These are phyloP conservation scores for Magnaporthiopsis rhizophila DNA, from an alignment of 2,329 filamentous ascomycete genomes.

Conservation along the genomic window DNA sequence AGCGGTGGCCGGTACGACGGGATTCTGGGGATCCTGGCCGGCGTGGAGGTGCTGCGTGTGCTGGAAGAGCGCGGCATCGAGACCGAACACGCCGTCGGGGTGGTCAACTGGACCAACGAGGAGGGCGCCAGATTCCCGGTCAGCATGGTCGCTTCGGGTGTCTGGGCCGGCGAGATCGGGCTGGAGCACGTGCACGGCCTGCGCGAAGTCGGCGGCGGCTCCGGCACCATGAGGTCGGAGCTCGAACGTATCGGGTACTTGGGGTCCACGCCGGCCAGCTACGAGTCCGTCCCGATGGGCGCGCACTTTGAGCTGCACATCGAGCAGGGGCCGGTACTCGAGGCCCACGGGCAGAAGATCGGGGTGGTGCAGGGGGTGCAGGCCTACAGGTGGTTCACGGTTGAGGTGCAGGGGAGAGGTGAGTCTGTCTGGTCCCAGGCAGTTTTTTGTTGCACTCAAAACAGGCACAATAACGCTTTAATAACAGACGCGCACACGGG, in stretches of 20 bases:
- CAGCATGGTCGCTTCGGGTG: slow-evolving; percentile 66
- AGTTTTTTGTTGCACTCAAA: not conserved
- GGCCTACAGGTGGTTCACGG: slow-evolving; percentile 65
- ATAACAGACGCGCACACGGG: slow-evolving; percentile 61
- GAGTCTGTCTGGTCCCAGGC: not conserved
- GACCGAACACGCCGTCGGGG: slow-evolving; percentile 63
- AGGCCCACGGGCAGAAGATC: slow-evolving; percentile 54
- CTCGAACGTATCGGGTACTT: slow-evolving; percentile 66
- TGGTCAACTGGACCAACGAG: slow-evolving; percentile 78
- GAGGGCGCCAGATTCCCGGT: slow-evolving; percentile 75
- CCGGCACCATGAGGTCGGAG: slow-evolving; percentile 58
- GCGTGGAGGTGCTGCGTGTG: slow-evolving; percentile 62
- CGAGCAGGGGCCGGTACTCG: slow-evolving; percentile 72
- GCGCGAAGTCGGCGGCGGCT: slow-evolving; percentile 51
- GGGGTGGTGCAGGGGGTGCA: slow-evolving; percentile 67
- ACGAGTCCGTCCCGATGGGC: slow-evolving; percentile 55
- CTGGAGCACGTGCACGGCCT: slow-evolving; percentile 52
- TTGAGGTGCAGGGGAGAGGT: slow-evolving; percentile 53
- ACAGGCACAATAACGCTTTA: not conserved
- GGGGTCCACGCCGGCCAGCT: slow-evolving; percentile 46
- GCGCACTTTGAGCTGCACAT: slow-evolving; percentile 82
- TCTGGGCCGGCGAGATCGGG: slow-evolving; percentile 64
- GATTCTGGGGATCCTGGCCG: slow-evolving; percentile 66
- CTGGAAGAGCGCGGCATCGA: slow-evolving; percentile 60
- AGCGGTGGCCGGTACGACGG: slow-evolving; percentile 66